phyloP scores from a whole-genome alignment of 1,284 basidiomycete species.

The Cryptococcus hybrid region DNA sequence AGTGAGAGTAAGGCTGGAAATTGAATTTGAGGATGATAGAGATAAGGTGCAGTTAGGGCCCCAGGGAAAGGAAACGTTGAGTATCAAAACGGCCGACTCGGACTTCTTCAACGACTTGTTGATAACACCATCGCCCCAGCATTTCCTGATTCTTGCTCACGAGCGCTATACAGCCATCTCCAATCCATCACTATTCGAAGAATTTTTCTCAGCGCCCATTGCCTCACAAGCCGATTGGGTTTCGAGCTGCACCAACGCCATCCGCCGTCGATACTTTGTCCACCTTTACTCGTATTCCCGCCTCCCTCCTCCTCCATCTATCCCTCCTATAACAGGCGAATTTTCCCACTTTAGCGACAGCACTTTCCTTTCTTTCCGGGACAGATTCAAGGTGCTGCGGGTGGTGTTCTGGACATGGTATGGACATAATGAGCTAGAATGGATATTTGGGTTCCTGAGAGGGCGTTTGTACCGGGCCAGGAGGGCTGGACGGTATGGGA shows the following conservation, averaged over 20 bases:
- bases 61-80: conserved; percentile 30
- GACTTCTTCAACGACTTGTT: conserved; percentile 59
- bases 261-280: conserved; percentile 13
- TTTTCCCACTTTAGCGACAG: conserved; percentile 12
- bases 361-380: background rate
- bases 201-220: conserved; percentile 46
- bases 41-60: conserved; percentile 1
- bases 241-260: conserved; percentile 13
- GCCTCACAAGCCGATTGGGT: background rate
- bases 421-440: conserved; percentile 49
- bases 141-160: conserved; percentile 51
- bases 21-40: conserved; percentile 29
- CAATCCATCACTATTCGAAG: conserved; percentile 47
- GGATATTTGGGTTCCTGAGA: conserved; percentile 46
- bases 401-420: conserved; percentile 39
- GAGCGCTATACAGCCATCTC: conserved; percentile 46
- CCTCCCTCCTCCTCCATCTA: conserved; percentile 15
- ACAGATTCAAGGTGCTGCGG: conserved; percentile 3
- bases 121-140: conserved; percentile 52
- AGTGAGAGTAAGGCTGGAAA: conserved; percentile 45
- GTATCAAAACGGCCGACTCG: conserved; percentile 57
- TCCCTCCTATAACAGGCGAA: conserved; percentile 4
- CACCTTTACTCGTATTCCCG: conserved; percentile 20
- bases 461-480: conserved; percentile 53
- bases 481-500: conserved; percentile 57